Conservation (phyloP, 768 basidiomycete genomes). For the Calocera viscosa region DNA sequence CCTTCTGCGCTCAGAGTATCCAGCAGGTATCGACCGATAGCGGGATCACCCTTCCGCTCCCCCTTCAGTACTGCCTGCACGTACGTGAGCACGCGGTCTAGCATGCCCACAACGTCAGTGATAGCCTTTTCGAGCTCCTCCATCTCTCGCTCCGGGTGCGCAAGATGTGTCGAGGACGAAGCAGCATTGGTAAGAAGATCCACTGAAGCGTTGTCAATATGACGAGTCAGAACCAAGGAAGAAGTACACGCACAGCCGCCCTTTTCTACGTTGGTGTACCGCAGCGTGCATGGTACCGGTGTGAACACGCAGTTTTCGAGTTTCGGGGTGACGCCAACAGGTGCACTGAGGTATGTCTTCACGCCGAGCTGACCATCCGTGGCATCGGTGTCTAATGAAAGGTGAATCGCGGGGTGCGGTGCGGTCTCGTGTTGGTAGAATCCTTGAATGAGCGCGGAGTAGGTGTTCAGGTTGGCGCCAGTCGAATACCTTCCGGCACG, state of each 20-base stretch:
- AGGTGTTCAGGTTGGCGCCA: slow-evolving; percentile 78
- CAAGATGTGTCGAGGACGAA: slow-evolving; percentile 19
- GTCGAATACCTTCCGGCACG: slow-evolving; percentile 70
- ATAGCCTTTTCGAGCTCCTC: slow-evolving; percentile 67
- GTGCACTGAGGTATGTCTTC: slow-evolving; percentile 78
- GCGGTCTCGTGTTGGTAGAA: slow-evolving; percentile 90
- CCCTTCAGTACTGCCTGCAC: slow-evolving; percentile 70
- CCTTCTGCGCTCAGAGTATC: slow-evolving; percentile 66
- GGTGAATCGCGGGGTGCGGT: slow-evolving; percentile 78
- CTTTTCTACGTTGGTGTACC: slow-evolving; percentile 70
- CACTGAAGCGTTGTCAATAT: slow-evolving; percentile 36
- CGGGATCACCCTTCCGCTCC: slow-evolving; percentile 64
- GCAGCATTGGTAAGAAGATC: slow-evolving; percentile 44
- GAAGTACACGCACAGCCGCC: slow-evolving; percentile 55
- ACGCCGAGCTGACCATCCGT: slow-evolving; percentile 59
- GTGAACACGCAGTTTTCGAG: slow-evolving; percentile 92
- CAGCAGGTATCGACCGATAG: slow-evolving; percentile 83
- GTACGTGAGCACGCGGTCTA: slow-evolving; percentile 75
- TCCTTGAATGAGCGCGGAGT: slow-evolving; percentile 94
- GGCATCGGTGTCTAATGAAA: slow-evolving; percentile 77
- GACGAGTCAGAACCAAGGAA: slow-evolving; percentile 12
- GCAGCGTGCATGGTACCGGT: slow-evolving; percentile 78
- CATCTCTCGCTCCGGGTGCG: slow-evolving; percentile 44
- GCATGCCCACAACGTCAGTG: slow-evolving; percentile 54
- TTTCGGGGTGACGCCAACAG: slow-evolving; percentile 77